Conservation (phyloP, 2,329 filamentous ascomycete species). For the Fusarium tanahbumbuense region DNA sequence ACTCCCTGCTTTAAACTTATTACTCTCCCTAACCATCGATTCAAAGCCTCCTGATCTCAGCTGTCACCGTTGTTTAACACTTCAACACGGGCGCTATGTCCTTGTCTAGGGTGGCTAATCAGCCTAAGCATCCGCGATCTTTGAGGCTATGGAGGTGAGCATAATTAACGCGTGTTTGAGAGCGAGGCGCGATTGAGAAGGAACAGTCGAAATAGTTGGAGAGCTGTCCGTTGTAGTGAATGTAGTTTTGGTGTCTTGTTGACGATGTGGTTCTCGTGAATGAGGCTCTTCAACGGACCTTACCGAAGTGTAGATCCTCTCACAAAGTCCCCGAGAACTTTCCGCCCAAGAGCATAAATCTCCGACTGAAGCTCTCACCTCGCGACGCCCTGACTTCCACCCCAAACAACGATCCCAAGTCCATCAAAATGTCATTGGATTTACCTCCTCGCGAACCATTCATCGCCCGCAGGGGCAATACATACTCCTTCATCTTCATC, state of each 20-base stretch:
- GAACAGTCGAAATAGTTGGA: not conserved
- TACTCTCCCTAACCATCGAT: not conserved
- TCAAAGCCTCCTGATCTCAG: not conserved
- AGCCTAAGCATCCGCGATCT: not conserved
- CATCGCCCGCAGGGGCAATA: slow-evolving; percentile 29
- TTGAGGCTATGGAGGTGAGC: not conserved
- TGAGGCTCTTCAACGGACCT: not conserved
- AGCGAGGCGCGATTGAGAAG: not conserved
- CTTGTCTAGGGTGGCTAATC: not conserved
- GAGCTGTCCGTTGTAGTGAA: not conserved
- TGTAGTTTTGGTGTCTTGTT: not conserved
- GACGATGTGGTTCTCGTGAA: not conserved
- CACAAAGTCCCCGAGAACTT: slow-evolving; percentile 46
- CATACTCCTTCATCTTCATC: slow-evolving; percentile 50
- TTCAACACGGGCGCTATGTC: not conserved
- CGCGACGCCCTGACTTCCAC: not conserved
- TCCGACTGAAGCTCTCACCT: not conserved
- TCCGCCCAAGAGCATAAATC: slow-evolving; percentile 34
- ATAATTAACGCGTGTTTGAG: not conserved
- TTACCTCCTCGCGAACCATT: slow-evolving; percentile 28
- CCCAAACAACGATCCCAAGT: not conserved
- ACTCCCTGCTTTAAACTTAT: not conserved
- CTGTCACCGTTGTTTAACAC: not conserved
- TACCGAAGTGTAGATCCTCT: not conserved
- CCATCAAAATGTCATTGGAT: slow-evolving; percentile 15